Percentiles rank a stretch among this genome's conserved stretches.
These are phyloP conservation scores for Coccomyxa sp. DNA, from an alignment of 139 green algal genomes.

Conservation along the genomic window DNA sequence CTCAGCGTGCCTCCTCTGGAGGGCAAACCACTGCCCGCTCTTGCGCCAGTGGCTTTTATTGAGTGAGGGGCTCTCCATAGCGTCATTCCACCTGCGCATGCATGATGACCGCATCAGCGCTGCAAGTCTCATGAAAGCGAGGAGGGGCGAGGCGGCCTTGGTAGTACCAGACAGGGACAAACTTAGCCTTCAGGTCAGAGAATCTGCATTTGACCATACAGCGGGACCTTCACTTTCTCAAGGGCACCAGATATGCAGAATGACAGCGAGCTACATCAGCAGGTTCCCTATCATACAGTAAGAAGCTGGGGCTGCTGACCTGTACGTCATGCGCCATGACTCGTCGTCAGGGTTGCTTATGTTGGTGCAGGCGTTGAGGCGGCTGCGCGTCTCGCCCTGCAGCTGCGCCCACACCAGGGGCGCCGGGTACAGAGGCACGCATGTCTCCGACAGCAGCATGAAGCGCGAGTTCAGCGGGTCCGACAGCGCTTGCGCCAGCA, in stretches of 20 bases:
- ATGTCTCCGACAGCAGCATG: conserved; percentile 29
- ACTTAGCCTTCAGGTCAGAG: not conserved
- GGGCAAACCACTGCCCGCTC: conserved; percentile 15
- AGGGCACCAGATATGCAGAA: not conserved
- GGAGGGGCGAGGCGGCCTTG: not conserved
- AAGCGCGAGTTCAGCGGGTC: conserved; percentile 28
- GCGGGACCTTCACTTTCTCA: not conserved
- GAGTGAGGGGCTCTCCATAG: conserved; percentile 2
- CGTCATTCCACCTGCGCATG: not conserved
- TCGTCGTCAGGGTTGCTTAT: not conserved
- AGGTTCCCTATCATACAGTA: not conserved
- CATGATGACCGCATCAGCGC: not conserved
- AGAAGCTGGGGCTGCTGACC: not conserved
- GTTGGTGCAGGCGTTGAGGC: conserved; percentile 26
- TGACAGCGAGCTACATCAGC: not conserved
- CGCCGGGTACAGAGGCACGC: conserved; percentile 28
- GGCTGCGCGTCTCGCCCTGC: conserved; percentile 4
- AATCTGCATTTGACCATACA: not conserved
- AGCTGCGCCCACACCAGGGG: conserved; percentile 26
- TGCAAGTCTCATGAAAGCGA: not conserved
- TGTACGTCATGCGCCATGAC: not conserved
- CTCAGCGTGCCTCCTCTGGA: conserved; percentile 10
- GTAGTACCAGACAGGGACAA: not conserved
- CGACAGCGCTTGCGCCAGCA: conserved; percentile 21
- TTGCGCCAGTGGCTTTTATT: conserved; percentile 15